phyloP scores from a whole-genome alignment of 225 moss, liverwort and hornwort genomes.

The Marchantia polymorpha region DNA sequence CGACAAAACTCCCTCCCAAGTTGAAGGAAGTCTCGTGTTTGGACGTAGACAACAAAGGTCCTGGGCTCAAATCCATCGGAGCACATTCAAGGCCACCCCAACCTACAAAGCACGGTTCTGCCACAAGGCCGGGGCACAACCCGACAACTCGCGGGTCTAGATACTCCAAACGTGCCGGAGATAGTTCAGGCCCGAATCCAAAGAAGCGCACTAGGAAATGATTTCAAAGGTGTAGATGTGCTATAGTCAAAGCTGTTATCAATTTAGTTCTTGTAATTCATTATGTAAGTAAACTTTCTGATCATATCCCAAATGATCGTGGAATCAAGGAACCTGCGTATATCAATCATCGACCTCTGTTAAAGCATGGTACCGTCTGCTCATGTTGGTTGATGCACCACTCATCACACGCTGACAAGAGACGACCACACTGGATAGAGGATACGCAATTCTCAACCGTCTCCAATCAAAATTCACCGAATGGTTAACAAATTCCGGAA shows the following conservation, averaged over 20 bases:
- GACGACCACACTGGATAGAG: too few relatives aligned
- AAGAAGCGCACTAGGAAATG: slow-evolving; percentile 41
- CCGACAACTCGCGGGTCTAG: slow-evolving; percentile 35
- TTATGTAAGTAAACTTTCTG: neutral
- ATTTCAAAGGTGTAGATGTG: slow-evolving; percentile 13
- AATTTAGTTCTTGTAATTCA: slow-evolving; percentile 1
- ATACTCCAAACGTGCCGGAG: slow-evolving; percentile 39
- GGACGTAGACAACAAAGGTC: slow-evolving; percentile 23
- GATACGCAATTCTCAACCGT: too few relatives aligned
- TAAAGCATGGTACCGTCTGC: neutral
- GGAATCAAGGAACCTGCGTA: neutral
- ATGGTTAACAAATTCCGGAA: too few relatives aligned
- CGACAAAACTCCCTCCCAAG: slow-evolving; percentile 24
- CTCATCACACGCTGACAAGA: too few relatives aligned
- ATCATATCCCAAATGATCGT: neutral
- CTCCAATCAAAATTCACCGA: too few relatives aligned
- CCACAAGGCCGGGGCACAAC: slow-evolving; percentile 8
- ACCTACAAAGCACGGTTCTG: slow-evolving; percentile 9
- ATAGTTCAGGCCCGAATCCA: slow-evolving; percentile 29
- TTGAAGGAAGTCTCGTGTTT: slow-evolving; percentile 37
- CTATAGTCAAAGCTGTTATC: neutral
- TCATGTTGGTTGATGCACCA: too few relatives aligned
- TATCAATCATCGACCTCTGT: neutral
- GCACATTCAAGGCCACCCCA: slow-evolving; percentile 16
- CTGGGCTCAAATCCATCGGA: neutral